Conservation (phyloP, 192 early-diverging fungal genomes). For the Linnemannia zychae region DNA sequence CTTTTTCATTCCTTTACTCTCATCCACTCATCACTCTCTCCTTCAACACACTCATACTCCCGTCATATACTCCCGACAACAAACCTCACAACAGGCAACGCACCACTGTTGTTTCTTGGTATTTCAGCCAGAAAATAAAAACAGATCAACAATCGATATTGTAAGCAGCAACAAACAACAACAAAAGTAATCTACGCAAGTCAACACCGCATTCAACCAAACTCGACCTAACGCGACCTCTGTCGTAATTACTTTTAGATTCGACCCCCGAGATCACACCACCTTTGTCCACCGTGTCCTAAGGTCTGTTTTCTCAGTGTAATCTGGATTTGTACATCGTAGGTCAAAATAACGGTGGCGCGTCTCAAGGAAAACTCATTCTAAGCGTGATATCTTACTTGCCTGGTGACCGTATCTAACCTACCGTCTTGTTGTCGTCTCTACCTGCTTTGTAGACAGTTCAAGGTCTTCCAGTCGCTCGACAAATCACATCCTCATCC, state of each 20-base stretch:
- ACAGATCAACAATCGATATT: background rate
- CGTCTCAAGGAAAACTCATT: background rate
- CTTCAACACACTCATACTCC: background rate
- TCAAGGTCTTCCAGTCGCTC: background rate
- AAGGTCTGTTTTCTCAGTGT: background rate
- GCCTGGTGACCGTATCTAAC: background rate
- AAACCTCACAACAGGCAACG: background rate
- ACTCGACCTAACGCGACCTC: background rate
- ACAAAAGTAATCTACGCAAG: background rate
- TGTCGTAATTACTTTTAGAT: background rate
- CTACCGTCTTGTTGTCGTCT: background rate
- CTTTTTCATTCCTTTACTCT: background rate
- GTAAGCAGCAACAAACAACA: background rate
- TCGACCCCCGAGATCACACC: background rate
- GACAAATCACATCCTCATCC: background rate
- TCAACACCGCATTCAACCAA: background rate
- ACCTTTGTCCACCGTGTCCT: background rate
- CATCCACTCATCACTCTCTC: background rate
- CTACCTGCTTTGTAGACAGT: background rate
- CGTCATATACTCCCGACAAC: background rate
- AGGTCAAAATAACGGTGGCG: background rate
- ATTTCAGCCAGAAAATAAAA: background rate
- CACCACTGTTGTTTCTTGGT: background rate
- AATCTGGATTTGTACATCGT: background rate
- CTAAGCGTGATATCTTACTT: background rate